These are phyloP conservation scores for Hygrocybe punicea DNA, from an alignment of 768 basidiomycete species.

Conservation along the genomic window DNA sequence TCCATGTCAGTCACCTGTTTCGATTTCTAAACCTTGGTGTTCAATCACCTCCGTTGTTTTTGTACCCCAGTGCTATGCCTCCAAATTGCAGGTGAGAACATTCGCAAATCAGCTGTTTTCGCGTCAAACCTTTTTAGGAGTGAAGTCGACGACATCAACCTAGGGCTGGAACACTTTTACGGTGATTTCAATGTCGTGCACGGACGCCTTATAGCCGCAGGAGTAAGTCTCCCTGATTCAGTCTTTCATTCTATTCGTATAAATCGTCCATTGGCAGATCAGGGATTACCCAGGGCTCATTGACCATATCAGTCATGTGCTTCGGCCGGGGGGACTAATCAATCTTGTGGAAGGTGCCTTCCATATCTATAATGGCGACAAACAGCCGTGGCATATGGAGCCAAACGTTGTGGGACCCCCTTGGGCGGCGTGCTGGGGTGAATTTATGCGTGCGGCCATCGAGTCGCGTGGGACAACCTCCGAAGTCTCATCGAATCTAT, in stretches of 20 bases:
- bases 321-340: conserved; percentile 69
- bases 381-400: too few species aligned
- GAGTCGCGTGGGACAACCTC: conserved; percentile 55
- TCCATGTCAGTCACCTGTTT: conserved; percentile 46
- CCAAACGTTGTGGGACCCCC: conserved; percentile 45
- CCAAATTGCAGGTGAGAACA: conserved; percentile 58
- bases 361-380: conserved; percentile 52
- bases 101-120: not conserved
- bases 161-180: too few species aligned
- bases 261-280: conserved; percentile 51
- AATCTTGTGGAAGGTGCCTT: conserved; percentile 70
- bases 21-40: not conserved
- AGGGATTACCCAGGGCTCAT: conserved; percentile 62
- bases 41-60: not conserved
- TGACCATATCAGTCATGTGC: conserved; percentile 60
- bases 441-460: conserved; percentile 51
- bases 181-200: conserved; percentile 79
- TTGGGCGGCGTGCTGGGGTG: conserved; percentile 63
- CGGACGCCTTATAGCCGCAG: conserved; percentile 65
- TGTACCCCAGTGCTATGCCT: conserved; percentile 62
- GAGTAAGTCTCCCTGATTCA: conserved; percentile 48
- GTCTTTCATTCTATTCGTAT: not conserved
- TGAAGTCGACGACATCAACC: too few species aligned
- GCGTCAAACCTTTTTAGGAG: too few species aligned
- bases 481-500: conserved; percentile 56